Percentiles rank a stretch among this genome's conserved stretches.
Conservation (phyloP, 805 yeast genomes). For the Wickerhamomyces ciferrii region DNA sequence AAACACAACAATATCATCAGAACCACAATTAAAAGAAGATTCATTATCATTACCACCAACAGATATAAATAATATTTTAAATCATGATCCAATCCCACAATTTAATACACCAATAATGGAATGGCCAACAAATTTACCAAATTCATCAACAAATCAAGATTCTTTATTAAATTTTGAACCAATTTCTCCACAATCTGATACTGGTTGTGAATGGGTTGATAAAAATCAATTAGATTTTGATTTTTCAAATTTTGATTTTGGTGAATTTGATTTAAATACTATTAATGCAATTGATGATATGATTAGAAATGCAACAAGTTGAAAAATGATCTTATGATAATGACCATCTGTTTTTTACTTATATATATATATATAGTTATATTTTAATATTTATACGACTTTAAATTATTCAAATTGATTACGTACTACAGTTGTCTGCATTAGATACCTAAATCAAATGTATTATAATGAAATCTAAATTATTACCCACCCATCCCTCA, state of each 20-base stretch:
- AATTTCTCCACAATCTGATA: constrained; percentile 30
- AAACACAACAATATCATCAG: neutral
- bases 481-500: too few species aligned
- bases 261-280: constrained; percentile 20
- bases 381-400: too few species aligned
- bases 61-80: neutral
- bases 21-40: neutral
- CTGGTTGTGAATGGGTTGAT: constrained; percentile 58
- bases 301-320: neutral
- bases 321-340: neutral
- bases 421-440: too few species aligned
- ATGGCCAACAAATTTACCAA: neutral
- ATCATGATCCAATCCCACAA: neutral
- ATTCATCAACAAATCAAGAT: neutral
- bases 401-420: too few species aligned
- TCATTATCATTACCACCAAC: neutral
- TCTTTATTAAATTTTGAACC: neutral
- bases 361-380: neutral
- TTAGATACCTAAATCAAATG: too few species aligned
- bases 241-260: constrained; percentile 21
- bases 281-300: constrained; percentile 19
- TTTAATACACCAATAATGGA: neutral
- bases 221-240: constrained; percentile 35
- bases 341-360: neutral
- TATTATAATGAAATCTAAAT: too few species aligned